phyloP scores from a whole-genome alignment of 306 rosid genomes.

The Gleditsia sinensis region DNA sequence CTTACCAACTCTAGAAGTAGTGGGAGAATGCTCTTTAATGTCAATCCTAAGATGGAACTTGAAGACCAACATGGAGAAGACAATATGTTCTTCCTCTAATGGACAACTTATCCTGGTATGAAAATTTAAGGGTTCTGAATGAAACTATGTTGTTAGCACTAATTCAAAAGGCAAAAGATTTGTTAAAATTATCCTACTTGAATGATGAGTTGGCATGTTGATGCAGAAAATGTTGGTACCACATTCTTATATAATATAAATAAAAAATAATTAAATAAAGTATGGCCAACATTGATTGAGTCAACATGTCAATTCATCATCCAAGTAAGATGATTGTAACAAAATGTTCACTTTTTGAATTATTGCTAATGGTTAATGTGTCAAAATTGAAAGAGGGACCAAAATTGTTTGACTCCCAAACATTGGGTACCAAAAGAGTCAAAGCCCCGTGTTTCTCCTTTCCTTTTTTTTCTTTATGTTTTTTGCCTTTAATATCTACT shows the following conservation, averaged over 20 bases:
- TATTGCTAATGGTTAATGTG: background rate
- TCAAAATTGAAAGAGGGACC: background rate
- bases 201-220: background rate
- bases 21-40: constrained; percentile 63
- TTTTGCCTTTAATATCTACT: background rate
- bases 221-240: background rate
- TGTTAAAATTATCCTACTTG: no score
- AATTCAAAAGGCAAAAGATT: no score
- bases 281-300: background rate
- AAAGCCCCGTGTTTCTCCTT: background rate
- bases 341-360: background rate
- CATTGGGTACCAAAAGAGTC: background rate
- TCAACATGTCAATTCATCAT: background rate
- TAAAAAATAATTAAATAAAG: background rate
- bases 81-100: constrained; percentile 63
- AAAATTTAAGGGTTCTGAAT: constrained; percentile 30
- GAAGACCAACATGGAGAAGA: constrained; percentile 65
- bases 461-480: background rate
- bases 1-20: constrained; percentile 71
- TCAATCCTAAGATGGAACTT: constrained; percentile 79
- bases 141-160: constrained; percentile 15
- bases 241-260: background rate
- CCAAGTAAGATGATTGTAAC: background rate
- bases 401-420: background rate
- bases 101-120: constrained; percentile 85